Base-by-base conservation (phyloP, 1,139 yeast species). In the Hemisphaericaspora subhashii region DNA sequence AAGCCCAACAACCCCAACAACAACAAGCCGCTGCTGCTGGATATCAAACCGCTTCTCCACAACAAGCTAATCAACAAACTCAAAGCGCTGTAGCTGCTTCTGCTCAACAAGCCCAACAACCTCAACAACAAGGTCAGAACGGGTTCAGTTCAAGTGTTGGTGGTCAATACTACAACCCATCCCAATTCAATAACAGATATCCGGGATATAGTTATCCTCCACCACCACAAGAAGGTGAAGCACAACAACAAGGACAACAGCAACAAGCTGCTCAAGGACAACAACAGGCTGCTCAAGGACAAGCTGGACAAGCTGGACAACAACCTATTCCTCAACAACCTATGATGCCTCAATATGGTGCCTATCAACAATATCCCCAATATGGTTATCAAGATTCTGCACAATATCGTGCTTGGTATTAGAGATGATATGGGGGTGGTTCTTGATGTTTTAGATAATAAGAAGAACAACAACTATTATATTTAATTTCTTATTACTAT, bases 361-460 rank as follows among this genome's bases (percentile, higher is more conserved):
- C 59, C 21, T 72, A 70, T 53, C 77, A 72, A 54, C 77, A 71
- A 53, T 72, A 69, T 57, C 76, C 76, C n/a, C 77, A 71, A 53
- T 72, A 70, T 47, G 74, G 73, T 45, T 72, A 69, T 56, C 77
- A 71, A 53, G 76, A 70, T 48, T 57, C 62, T 47, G 58, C 55
- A 41, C 74, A 70, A 50, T 69, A 69, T 57, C 68, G 66, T 46
- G 64, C 63, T 28, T 63, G 67, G 67, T 62, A 60, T 41, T 61
- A 62, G 43, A 22, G 10, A 15, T 9, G 8, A 17, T 22, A 22
- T 22, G 24, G 7, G 7, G 24, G 24, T 24, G 14, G 15, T 24
- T 24, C 15, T 24, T 6, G 11, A n/a, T n/a, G n/a, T n/a, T n/a
- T n/a, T n/a, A n/a, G n/a, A n/a, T n/a, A 23, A 24, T 9, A 5